Evolutionary conservation across 306 rosid species (phyloP).

Genomic region (Mucuna pruriens): DNA sequence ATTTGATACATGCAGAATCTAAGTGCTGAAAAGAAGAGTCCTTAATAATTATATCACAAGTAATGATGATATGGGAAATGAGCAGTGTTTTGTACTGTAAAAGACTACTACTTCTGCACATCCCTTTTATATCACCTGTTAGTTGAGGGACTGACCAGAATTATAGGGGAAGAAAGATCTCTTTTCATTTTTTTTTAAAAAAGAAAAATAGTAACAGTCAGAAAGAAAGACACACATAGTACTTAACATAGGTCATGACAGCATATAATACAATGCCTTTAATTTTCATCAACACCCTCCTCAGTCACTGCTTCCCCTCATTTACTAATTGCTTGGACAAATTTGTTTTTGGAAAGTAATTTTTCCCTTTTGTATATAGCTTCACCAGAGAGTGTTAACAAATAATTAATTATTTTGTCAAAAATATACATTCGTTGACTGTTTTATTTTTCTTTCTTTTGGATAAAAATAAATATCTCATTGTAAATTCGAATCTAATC

Average conservation of each 20-base stretch:
- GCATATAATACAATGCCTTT: constrained; percentile 9
- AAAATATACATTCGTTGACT: neutral
- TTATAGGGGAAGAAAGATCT: constrained; percentile 1
- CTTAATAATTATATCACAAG: neutral
- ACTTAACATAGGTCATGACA: neutral
- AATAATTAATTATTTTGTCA: neutral
- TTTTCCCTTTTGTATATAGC: no score
- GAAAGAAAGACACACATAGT: neutral
- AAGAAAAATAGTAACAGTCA: constrained; percentile 7
- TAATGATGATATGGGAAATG: constrained; percentile 20
- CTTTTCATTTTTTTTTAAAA: constrained; percentile 11
- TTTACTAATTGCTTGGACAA: neutral
- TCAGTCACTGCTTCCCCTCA: neutral
- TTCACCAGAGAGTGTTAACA: neutral
- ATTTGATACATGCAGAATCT: constrained; percentile 19
- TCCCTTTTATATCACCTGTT: constrained; percentile 23
- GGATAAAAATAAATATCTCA: constrained; percentile 1
- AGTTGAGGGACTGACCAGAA: constrained; percentile 11
- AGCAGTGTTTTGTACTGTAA: constrained; percentile 22
- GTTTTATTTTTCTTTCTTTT: neutral
- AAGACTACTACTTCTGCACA: constrained; percentile 12
- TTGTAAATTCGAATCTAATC: neutral
- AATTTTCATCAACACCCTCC: neutral
- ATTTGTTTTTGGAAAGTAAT: no score
- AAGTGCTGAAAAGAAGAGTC: constrained; percentile 18